A percentile compares a stretch with the other conserved stretches of the same genome.
Conservation (phyloP, 495 filamentous ascomycete species). For the Mycothermus thermophilus region DNA sequence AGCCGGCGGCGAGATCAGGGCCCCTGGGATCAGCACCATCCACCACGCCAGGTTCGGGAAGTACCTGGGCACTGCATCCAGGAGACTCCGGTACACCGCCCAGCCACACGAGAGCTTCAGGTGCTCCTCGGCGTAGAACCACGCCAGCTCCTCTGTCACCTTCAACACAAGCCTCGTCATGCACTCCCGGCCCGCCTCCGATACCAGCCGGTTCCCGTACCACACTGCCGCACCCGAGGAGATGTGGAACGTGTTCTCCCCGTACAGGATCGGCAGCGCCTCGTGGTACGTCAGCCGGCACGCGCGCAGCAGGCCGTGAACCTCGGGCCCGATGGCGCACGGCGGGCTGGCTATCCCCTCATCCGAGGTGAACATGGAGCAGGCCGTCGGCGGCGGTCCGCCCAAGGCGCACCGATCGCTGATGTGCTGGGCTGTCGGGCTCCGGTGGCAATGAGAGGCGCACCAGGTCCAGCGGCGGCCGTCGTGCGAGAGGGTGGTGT, state of each 20-base stretch:
- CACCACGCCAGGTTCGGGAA: too few relatives aligned
- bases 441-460: slow-evolving; percentile 10
- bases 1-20: too few relatives aligned
- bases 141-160: slow-evolving; percentile 1
- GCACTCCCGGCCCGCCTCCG: not conserved
- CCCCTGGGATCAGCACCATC: too few relatives aligned
- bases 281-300: slow-evolving; percentile 12
- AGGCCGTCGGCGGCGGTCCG: slow-evolving; percentile 6
- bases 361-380: not conserved
- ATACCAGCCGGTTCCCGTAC: slow-evolving; percentile 1
- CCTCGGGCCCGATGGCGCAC: slow-evolving; percentile 4
- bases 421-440: slow-evolving; percentile 3
- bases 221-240: slow-evolving; percentile 3
- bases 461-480: slow-evolving; percentile 10
- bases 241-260: slow-evolving; percentile 10
- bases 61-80: slow-evolving; percentile 3
- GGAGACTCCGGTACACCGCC: slow-evolving; percentile 3
- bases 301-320: slow-evolving; percentile 2
- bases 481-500: not conserved
- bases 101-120: slow-evolving; percentile 2
- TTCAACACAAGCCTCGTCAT: slow-evolving; percentile 1
- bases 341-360: too few relatives aligned
- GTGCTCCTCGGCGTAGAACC: slow-evolving; percentile 6
- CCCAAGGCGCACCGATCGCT: slow-evolving; percentile 7
- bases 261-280: slow-evolving; percentile 11